Conservation (phyloP, 352 stramenopile genomes). For the Globisporangium iwayamae region DNA sequence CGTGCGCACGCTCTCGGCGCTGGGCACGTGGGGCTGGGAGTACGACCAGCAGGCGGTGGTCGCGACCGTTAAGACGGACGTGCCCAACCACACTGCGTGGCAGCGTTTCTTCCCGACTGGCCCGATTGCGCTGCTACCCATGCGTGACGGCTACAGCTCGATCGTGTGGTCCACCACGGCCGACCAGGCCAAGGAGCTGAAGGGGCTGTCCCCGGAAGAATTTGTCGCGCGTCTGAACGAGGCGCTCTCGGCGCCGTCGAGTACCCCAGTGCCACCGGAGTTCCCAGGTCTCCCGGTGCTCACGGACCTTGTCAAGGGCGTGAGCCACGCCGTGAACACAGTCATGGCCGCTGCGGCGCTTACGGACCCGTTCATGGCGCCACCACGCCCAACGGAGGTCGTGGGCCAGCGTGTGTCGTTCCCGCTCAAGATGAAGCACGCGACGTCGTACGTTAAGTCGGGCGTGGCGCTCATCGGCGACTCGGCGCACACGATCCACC, state of each 20-base stretch:
- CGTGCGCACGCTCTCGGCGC: constrained; percentile 75
- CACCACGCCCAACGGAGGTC: constrained; percentile 60
- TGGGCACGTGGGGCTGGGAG: constrained; percentile 89
- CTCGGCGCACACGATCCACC: constrained; percentile 95
- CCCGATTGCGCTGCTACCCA: constrained; percentile 85
- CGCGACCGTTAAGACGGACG: constrained; percentile 86
- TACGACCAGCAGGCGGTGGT: constrained; percentile 92
- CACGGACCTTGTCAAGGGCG: constrained; percentile 70
- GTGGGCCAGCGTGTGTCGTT: constrained; percentile 82
- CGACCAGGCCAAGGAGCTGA: constrained; percentile 82
- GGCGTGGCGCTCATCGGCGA: constrained; percentile 92
- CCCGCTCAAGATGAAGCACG: constrained; percentile 88
- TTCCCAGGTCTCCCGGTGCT: constrained; percentile 81
- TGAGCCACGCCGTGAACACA: constrained; percentile 69
- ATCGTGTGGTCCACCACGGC: constrained; percentile 89
- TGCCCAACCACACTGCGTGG: constrained; percentile 82
- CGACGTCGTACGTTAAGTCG: constrained; percentile 80
- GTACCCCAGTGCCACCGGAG: constrained; percentile 42
- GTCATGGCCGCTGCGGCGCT: constrained; percentile 72
- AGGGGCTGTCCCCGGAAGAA: constrained; percentile 56
- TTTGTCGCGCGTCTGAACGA: constrained; percentile 84
- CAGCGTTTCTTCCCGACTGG: constrained; percentile 90
- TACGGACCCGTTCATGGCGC: constrained; percentile 72
- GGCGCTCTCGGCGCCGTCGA: constrained; percentile 54
- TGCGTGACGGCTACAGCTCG: constrained; percentile 88